Conservation (phyloP, 768 basidiomycete genomes). For the Boletus reticuloceps region DNA sequence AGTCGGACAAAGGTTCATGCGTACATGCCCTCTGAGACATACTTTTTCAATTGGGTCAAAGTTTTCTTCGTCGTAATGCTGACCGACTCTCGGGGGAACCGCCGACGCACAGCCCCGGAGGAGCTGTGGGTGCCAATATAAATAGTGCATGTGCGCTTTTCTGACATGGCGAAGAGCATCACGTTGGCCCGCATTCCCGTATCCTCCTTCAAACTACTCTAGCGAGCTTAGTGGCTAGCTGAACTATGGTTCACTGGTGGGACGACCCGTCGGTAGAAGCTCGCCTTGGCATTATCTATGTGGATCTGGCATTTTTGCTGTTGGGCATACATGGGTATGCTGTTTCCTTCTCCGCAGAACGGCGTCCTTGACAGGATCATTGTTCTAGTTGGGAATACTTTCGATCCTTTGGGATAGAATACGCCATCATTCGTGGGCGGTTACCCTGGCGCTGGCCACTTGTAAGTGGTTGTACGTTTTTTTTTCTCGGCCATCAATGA, state of each 20-base stretch:
- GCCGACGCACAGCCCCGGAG: too few species aligned
- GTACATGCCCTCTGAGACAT: too few species aligned
- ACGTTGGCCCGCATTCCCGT: too few species aligned
- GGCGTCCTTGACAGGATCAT: background rate
- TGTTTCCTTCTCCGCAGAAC: background rate
- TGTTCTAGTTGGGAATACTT: slow-evolving; percentile 26
- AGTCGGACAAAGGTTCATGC: too few species aligned
- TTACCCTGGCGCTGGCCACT: slow-evolving; percentile 26
- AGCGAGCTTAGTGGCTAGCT: background rate
- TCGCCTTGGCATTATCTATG: background rate
- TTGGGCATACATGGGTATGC: slow-evolving; percentile 21
- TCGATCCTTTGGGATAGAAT: slow-evolving; percentile 17
- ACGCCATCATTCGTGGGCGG: slow-evolving; percentile 15
- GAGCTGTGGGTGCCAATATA: background rate
- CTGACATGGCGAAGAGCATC: too few species aligned
- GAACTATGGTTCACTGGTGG: slow-evolving; percentile 18
- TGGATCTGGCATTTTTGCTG: slow-evolving; percentile 7
- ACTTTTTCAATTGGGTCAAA: too few species aligned
- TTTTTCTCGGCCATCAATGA: background rate
- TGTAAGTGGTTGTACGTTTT: slow-evolving; percentile 10
- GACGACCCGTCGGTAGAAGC: slow-evolving; percentile 10
- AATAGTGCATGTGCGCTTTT: background rate
- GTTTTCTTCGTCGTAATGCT: too few species aligned
- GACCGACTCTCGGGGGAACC: too few species aligned
- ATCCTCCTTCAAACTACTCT: background rate